Base-by-base conservation (phyloP, 768 basidiomycete species). In the Psilocybe cyanescens region DNA sequence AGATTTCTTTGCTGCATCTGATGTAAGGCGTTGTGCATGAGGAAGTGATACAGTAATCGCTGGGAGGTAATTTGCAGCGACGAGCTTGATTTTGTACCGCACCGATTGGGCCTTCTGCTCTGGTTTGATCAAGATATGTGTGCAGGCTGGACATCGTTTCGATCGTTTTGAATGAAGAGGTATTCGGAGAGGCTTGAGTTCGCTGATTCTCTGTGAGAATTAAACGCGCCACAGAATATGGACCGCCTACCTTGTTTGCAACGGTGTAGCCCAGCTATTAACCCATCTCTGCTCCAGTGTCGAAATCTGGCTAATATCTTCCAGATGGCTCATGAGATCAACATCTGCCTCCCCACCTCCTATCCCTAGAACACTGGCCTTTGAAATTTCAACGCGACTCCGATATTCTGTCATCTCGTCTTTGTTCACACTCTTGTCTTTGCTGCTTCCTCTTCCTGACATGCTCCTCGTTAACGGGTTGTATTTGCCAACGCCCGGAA, bases 71-170 rank as follows among this genome's bases (percentile, higher is more conserved):
- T 92, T 97, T 30, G 93, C 87, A 0, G 97, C 97, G 59, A 97
- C 93, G 54, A 99, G 88, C 75, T 99, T 99, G 76, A 99, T 98
- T 77, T 98, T 98, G 82, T 90, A 98, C 16, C 94, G 87, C 39
- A 92, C 90, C 16, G 93, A 95, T 67, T 95, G 94, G 0, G 95
- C 91, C 72, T 99, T 99, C 70, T 96, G 92, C 73, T 99, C 97
- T 3, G 97, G 97, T 72, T 98, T 97, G 76, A 98, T 97, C 64
- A 99, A 85, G 67, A 99, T 97, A 74, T 99, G 97, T 16, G 92
- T 89, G 72, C 97, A 99, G 2, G 82, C 83, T 12, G 95, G 90
- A 77, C 97, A 99, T 3, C 97, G 93, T 76, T 99, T 99, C 3
- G 95, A 95, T 55, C 91, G 87, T 74, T 98, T 99, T 0, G 95